These are phyloP conservation scores for Fusarium nurragi DNA, from an alignment of 2,329 filamentous ascomycete species.

Conservation along the genomic window DNA sequence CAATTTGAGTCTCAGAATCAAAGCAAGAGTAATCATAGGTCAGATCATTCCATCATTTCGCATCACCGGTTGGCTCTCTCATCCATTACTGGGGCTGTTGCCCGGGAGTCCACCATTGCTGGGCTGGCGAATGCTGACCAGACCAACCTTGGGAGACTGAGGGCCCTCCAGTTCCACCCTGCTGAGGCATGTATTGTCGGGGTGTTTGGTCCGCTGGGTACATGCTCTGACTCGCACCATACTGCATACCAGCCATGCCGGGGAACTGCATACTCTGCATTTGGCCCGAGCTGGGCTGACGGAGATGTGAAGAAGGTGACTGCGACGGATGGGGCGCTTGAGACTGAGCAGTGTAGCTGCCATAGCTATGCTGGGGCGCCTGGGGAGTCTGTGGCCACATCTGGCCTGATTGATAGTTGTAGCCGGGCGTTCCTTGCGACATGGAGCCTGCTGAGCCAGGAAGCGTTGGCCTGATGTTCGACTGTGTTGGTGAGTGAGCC, in stretches of 20 bases:
- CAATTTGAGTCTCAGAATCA: slow-evolving; percentile 23
- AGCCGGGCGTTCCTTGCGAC: slow-evolving; percentile 63
- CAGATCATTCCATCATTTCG: slow-evolving; percentile 40
- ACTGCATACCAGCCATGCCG: slow-evolving; percentile 69
- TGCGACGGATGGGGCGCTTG: slow-evolving; percentile 63
- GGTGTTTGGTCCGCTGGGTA: slow-evolving; percentile 71
- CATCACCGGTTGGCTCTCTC: slow-evolving; percentile 11
- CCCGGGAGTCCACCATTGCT: slow-evolving; percentile 65
- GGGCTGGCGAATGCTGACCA: slow-evolving; percentile 70
- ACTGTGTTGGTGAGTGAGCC: slow-evolving; percentile 63
- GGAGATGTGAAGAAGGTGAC: slow-evolving; percentile 68
- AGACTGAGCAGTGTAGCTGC: slow-evolving; percentile 62
- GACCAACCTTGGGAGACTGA: slow-evolving; percentile 64
- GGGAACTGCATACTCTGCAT: slow-evolving; percentile 71
- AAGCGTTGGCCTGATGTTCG: slow-evolving; percentile 72
- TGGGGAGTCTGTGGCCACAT: slow-evolving; percentile 76
- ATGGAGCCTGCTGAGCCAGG: slow-evolving; percentile 63
- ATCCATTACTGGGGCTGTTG: slow-evolving; percentile 55
- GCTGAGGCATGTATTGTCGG: slow-evolving; percentile 74
- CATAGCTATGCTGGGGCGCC: slow-evolving; percentile 65
- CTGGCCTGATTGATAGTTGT: slow-evolving; percentile 70
- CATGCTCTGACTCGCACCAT: slow-evolving; percentile 65
- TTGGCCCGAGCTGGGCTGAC: slow-evolving; percentile 64
- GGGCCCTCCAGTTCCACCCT: slow-evolving; percentile 62
- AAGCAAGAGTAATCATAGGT: slow-evolving; percentile 21